Evolutionary conservation across 140 eudicot genomes (phyloP).

Genomic region (Bidens hawaiensis): DNA sequence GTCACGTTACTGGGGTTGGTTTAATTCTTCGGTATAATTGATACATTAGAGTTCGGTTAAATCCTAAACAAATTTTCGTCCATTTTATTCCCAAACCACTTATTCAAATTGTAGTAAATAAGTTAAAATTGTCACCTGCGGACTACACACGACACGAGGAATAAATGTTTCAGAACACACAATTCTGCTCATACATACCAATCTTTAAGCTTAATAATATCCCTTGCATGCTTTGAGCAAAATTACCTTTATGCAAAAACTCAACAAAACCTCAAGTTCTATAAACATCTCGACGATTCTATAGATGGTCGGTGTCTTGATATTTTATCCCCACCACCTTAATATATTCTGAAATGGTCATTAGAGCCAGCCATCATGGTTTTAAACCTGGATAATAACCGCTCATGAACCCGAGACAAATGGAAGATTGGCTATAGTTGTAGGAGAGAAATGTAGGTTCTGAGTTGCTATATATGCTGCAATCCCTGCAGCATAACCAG

Average conservation of each 20-base stretch:
- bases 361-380: neutral
- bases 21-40: neutral
- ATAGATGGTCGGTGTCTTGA: neutral
- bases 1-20: neutral
- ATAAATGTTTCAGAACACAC: neutral
- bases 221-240: constrained; percentile 5
- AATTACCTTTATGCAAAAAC: constrained; percentile 14
- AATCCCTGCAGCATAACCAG: constrained; percentile 96
- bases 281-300: constrained; percentile 13
- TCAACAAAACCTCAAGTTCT: constrained; percentile 15
- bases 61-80: neutral
- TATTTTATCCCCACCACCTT: constrained; percentile 1
- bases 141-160: too few species aligned
- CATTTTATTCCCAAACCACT: neutral
- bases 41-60: neutral
- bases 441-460: constrained; percentile 69
- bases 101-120: too few species aligned
- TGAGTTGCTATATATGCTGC: constrained; percentile 72
- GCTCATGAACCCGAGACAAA: constrained; percentile 66
- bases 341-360: neutral
- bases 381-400: neutral
- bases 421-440: constrained; percentile 76
- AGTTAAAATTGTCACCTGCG: too few species aligned
- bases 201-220: neutral
- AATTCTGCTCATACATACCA: neutral